Percentiles rank a stretch among this genome's conserved stretches.
phyloP scores from a whole-genome alignment of 169 alveolate genomes.

The Hepatocystis sp. region DNA sequence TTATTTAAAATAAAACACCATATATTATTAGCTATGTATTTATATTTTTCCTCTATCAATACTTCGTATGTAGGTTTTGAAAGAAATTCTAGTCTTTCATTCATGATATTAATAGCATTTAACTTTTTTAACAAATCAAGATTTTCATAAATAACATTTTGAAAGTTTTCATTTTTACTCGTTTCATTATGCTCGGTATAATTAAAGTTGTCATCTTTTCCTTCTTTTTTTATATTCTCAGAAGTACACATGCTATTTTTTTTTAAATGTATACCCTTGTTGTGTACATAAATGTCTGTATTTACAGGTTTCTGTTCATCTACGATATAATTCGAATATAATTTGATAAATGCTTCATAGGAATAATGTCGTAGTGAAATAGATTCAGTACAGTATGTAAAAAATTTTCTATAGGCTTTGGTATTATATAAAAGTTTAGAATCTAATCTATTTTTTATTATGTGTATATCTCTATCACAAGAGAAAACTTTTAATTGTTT shows the following conservation, averaged over 20 bases:
- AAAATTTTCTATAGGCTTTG: conserved; percentile 50
- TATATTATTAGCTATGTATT: conserved; percentile 39
- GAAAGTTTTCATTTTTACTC: too few relatives aligned
- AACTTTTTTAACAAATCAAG: conserved; percentile 25
- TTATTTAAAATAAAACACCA: conserved; percentile 63
- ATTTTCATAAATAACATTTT: not conserved
- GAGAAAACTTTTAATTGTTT: conserved; percentile 25
- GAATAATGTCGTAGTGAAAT: conserved; percentile 48
- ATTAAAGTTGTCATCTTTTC: not conserved
- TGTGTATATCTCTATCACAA: conserved; percentile 30
- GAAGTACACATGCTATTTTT: too few relatives aligned
- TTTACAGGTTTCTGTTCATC: too few relatives aligned
- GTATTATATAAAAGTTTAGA: conserved; percentile 55
- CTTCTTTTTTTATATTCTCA: not conserved
- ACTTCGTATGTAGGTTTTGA: conserved; percentile 61
- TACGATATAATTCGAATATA: conserved; percentile 8
- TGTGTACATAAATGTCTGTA: not conserved
- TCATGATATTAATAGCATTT: conserved; percentile 10
- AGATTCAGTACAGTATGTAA: conserved; percentile 49
- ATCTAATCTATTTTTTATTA: conserved; percentile 62
- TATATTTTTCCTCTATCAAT: conserved; percentile 44
- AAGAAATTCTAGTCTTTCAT: conserved; percentile 22
- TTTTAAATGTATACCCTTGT: too few relatives aligned
- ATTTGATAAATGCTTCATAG: conserved; percentile 11
- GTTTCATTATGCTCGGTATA: not conserved